A percentile compares a stretch with the other conserved stretches of the same genome.
Evolutionary conservation across 208 protist species (phyloP).

Genomic region (Leishmania aethiopica): DNA sequence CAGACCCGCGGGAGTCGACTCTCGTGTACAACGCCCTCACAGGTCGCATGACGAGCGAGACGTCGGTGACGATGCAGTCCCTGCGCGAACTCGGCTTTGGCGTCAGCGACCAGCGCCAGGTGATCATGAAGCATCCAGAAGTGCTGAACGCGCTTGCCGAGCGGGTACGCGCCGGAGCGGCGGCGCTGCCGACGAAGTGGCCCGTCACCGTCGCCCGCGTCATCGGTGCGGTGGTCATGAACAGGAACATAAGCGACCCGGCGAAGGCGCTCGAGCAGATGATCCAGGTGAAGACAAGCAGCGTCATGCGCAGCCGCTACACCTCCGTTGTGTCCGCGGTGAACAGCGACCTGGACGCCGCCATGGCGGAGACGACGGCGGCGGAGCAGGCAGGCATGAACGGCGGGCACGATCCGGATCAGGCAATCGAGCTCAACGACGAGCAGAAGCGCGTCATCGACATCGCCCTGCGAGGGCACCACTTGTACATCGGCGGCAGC

Average conservation of each 20-base stretch:
- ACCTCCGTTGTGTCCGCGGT: conserved; percentile 66
- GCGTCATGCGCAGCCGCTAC: conserved; percentile 74
- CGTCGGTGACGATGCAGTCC: conserved; percentile 52
- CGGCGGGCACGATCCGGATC: conserved; percentile 30
- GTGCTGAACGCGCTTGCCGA: conserved; percentile 67
- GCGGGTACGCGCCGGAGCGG: conserved; percentile 57
- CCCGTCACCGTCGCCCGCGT: conserved; percentile 64
- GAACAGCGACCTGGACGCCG: conserved; percentile 26
- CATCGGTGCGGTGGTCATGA: conserved; percentile 63
- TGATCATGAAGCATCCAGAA: conserved; percentile 60
- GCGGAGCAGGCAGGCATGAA: conserved; percentile 24
- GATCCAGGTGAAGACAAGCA: conserved; percentile 83
- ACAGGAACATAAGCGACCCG: conserved; percentile 65
- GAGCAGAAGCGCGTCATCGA: conserved; percentile 89
- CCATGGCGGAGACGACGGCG: conserved; percentile 13
- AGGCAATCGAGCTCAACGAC: conserved; percentile 72
- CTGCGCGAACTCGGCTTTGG: conserved; percentile 80
- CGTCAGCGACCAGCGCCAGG: conserved; percentile 72
- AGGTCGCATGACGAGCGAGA: conserved; percentile 85
- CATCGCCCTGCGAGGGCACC: conserved; percentile 78
- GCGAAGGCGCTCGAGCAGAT: conserved; percentile 79
- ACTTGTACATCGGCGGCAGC: conserved; percentile 89
- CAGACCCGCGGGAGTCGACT: conserved; percentile 35
- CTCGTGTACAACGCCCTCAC: conserved; percentile 87
- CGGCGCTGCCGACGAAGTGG: conserved; percentile 68